These are phyloP conservation scores for Vicia faba DNA, from an alignment of 306 rosid species.

Conservation along the genomic window DNA sequence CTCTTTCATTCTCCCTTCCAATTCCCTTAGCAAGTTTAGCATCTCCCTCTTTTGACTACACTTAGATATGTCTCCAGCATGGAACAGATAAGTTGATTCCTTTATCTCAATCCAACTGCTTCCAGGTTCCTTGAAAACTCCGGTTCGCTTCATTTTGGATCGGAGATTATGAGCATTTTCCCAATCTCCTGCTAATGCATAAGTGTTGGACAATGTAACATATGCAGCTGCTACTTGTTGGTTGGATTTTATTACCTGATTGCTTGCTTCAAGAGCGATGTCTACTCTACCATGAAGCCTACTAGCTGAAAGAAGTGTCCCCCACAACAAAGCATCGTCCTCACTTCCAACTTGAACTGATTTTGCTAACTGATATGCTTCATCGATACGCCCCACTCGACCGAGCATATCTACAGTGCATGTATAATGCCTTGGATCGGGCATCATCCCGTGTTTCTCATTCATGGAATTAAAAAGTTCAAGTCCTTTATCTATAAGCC, in stretches of 20 bases:
- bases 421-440: slow-evolving; percentile 67
- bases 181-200: slow-evolving; percentile 75
- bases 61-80: slow-evolving; percentile 62
- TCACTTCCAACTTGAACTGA: slow-evolving; percentile 50
- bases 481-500: slow-evolving; percentile 76
- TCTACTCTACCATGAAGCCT: slow-evolving; percentile 86
- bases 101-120: slow-evolving; percentile 87
- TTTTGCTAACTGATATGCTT: slow-evolving; percentile 71
- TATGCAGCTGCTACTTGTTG: slow-evolving; percentile 72
- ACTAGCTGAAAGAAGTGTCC: slow-evolving; percentile 79
- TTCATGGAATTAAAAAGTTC: slow-evolving; percentile 60
- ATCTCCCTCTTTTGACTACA: slow-evolving; percentile 51
- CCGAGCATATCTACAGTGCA: slow-evolving; percentile 84
- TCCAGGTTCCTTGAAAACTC: slow-evolving; percentile 76
- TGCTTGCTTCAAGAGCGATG: slow-evolving; percentile 70
- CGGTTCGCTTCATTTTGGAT: slow-evolving; percentile 60
- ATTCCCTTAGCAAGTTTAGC: slow-evolving; percentile 50
- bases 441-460: slow-evolving; percentile 58
- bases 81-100: slow-evolving; percentile 62
- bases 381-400: slow-evolving; percentile 64
- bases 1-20: slow-evolving; percentile 69
- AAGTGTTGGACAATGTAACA: slow-evolving; percentile 71
- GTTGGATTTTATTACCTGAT: slow-evolving; percentile 60
- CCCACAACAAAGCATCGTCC: slow-evolving; percentile 71
- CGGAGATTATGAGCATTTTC: slow-evolving; percentile 60